Evolutionary conservation across 768 basidiomycete genomes (phyloP).

Genomic region (Dacryopinax spathularia): DNA sequence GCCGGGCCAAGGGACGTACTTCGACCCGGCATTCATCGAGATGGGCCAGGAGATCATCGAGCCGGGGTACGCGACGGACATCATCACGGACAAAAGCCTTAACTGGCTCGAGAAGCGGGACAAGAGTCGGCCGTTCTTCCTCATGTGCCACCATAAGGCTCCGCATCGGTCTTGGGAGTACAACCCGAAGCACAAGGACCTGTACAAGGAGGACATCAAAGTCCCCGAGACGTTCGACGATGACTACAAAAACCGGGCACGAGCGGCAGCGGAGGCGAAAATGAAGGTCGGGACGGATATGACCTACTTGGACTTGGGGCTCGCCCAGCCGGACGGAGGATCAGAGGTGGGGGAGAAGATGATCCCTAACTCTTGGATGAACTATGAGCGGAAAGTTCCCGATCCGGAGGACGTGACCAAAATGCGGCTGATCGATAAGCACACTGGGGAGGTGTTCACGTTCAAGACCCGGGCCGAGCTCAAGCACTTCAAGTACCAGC

Average conservation of each 20-base stretch:
- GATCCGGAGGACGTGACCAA: constrained; percentile 13
- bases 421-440: constrained; percentile 11
- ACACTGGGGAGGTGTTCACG: constrained; percentile 14
- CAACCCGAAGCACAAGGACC: constrained; percentile 14
- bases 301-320: constrained; percentile 11
- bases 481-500: constrained; percentile 14
- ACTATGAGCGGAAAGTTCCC: constrained; percentile 12
- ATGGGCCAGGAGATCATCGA: neutral
- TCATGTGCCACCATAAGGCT: constrained; percentile 17
- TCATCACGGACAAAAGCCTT: constrained; percentile 17
- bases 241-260: constrained; percentile 17
- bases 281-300: constrained; percentile 15
- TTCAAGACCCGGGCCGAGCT: constrained; percentile 16
- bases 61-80: constrained; percentile 15
- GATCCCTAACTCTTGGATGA: neutral
- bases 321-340: constrained; percentile 15
- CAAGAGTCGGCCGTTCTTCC: constrained; percentile 13
- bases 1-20: constrained; percentile 14
- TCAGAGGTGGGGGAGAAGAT: constrained; percentile 7
- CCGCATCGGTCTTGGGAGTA: constrained; percentile 16
- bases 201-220: constrained; percentile 13
- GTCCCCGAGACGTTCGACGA: constrained; percentile 15
- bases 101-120: constrained; percentile 13
- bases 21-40: constrained; percentile 14
- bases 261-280: constrained; percentile 14